phyloP scores from a whole-genome alignment of 176 grass and related monocot genomes.

The Triticum urartu region DNA sequence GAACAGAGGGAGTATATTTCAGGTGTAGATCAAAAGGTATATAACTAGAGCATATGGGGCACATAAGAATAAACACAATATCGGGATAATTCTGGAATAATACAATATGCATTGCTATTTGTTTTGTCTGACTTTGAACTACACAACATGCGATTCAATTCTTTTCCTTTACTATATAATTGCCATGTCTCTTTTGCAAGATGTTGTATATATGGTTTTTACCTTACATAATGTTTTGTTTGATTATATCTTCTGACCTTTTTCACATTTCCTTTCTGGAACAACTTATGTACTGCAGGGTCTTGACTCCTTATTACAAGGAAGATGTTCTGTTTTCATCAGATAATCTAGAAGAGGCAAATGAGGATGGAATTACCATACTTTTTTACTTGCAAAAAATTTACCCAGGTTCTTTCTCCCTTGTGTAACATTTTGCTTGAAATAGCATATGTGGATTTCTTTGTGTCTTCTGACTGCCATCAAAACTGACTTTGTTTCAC shows the following conservation, averaged over 20 bases:
- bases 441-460: neutral
- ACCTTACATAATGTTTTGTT: neutral
- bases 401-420: constrained; percentile 71
- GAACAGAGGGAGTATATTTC: neutral
- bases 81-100: neutral
- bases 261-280: constrained; percentile 22
- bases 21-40: neutral
- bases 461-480: constrained; percentile 7
- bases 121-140: neutral
- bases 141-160: neutral
- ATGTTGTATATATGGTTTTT: neutral
- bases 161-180: neutral
- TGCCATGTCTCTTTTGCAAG: constrained; percentile 1
- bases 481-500: constrained; percentile 23
- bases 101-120: neutral
- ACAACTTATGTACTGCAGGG: constrained; percentile 48
- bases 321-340: constrained; percentile 96
- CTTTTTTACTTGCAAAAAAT: constrained; percentile 99
- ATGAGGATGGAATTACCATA: constrained; percentile 98
- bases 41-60: neutral
- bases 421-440: constrained; percentile 3
- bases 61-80: neutral
- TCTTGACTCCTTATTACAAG: constrained; percentile 94
- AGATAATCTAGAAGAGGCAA: constrained; percentile 64
- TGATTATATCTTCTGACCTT: constrained; percentile 3